These are phyloP conservation scores for Rhizopus stolonifer DNA, from an alignment of 371 early-diverging fungal genomes.

Conservation along the genomic window DNA sequence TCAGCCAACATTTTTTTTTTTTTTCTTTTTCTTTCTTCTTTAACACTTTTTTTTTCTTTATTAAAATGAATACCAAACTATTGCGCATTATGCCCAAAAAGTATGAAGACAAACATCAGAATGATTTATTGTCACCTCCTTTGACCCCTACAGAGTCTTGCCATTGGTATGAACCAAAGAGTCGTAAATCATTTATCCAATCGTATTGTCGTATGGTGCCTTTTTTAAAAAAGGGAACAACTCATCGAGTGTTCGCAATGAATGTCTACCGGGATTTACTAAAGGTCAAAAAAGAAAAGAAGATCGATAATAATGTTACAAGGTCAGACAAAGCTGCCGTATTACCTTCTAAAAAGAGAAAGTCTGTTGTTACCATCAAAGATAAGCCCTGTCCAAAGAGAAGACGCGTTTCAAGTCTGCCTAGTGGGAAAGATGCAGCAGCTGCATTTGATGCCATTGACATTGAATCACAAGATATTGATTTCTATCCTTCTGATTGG, in stretches of 20 bases:
- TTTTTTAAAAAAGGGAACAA: constrained; percentile 6
- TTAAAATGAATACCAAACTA: constrained; percentile 7
- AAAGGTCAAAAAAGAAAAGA: constrained; percentile 4
- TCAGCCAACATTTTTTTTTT: constrained; percentile 12
- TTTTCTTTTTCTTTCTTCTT: constrained; percentile 4
- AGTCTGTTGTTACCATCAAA: neutral
- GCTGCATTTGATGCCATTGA: constrained; percentile 31
- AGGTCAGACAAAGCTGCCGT: constrained; percentile 31
- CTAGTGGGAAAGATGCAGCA: constrained; percentile 28
- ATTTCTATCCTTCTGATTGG: constrained; percentile 26
- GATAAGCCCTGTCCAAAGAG: constrained; percentile 10
- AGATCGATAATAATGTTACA: constrained; percentile 9
- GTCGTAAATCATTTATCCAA: constrained; percentile 21
- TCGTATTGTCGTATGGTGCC: constrained; percentile 24
- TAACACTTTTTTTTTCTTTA: constrained; percentile 1
- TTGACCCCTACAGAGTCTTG: constrained; percentile 28
- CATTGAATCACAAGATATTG: constrained; percentile 21
- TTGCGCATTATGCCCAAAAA: constrained; percentile 19
- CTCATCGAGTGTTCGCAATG: constrained; percentile 21
- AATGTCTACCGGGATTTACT: constrained; percentile 25
- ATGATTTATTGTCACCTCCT: constrained; percentile 33
- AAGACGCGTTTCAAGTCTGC: constrained; percentile 24
- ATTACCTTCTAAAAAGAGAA: constrained; percentile 27
- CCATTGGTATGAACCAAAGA: constrained; percentile 6
- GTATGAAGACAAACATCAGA: constrained; percentile 13